Evolutionary conservation across 169 alveolate genomes (phyloP).

Genomic region (Plasmodium fragile): DNA sequence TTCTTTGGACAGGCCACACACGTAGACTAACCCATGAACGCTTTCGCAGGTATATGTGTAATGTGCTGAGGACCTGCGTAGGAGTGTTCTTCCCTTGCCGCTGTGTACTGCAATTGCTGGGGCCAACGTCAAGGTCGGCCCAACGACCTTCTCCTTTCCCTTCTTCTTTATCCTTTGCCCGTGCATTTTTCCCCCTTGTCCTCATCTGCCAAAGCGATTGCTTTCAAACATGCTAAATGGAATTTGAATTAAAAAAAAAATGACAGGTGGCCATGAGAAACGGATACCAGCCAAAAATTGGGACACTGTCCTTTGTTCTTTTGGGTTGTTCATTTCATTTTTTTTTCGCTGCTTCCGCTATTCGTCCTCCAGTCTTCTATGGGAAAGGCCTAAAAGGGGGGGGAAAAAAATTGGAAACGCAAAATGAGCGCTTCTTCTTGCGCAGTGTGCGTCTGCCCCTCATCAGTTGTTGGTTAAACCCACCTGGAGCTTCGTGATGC

Average conservation of each 20-base stretch:
- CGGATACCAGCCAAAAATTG: background rate
- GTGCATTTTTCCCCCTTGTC: background rate
- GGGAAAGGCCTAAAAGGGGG: slow-evolving; percentile 31
- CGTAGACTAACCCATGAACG: background rate
- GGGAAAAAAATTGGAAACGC: slow-evolving; percentile 5
- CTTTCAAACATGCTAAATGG: background rate
- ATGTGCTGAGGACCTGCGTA: background rate
- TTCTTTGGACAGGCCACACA: background rate
- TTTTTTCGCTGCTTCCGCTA: slow-evolving; percentile 5
- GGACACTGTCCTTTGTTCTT: background rate
- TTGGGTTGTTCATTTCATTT: background rate
- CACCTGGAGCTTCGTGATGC: slow-evolving; percentile 71
- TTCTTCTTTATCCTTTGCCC: background rate
- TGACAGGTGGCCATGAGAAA: background rate
- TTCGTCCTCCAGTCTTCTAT: slow-evolving; percentile 71
- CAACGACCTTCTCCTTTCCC: background rate
- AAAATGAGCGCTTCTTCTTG: background rate
- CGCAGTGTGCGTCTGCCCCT: background rate
- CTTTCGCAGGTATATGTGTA: background rate
- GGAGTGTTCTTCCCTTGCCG: background rate
- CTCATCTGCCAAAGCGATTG: background rate
- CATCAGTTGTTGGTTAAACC: background rate
- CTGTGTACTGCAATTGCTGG: background rate
- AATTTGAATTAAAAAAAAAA: background rate
- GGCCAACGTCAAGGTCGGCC: background rate